A percentile compares a stretch with the other conserved stretches of the same genome.
Evolutionary conservation across 305 asterid genomes (phyloP).

Genomic region (Fraxinus xanthoxyloides): DNA sequence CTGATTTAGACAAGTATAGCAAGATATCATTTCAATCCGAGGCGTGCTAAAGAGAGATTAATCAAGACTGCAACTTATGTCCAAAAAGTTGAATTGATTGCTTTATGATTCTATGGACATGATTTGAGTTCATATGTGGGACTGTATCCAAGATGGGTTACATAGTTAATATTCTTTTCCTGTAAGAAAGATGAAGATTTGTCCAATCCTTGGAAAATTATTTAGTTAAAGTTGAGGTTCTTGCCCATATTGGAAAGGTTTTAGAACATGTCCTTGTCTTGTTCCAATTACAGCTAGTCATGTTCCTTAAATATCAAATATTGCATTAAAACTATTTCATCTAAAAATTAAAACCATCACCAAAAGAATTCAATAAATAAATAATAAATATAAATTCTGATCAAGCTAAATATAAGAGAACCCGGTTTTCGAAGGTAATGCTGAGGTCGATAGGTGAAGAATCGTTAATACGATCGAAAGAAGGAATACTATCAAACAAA

Average conservation of each 20-base stretch:
- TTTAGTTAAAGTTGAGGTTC: neutral
- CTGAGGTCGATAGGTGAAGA: neutral
- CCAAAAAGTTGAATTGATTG: neutral
- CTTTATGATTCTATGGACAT: slow-evolving; percentile 12
- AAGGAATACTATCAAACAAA: neutral
- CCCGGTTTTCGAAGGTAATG: neutral
- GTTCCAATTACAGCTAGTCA: slow-evolving; percentile 6
- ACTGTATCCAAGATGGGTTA: slow-evolving; percentile 20
- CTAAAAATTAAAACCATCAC: neutral
- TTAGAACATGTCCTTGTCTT: slow-evolving; percentile 35
- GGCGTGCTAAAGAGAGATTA: neutral
- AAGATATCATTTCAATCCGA: neutral
- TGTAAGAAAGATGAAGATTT: neutral
- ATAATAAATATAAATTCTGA: neutral
- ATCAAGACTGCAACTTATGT: neutral
- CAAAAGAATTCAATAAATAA: neutral
- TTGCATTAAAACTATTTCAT: neutral
- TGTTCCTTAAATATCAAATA: neutral
- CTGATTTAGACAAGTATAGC: neutral
- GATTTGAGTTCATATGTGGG: slow-evolving; percentile 26
- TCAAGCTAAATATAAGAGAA: neutral
- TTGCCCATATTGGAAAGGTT: neutral
- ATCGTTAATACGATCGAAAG: neutral
- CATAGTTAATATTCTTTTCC: slow-evolving; percentile 18
- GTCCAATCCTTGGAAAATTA: neutral